phyloP scores from a whole-genome alignment of 768 basidiomycete genomes.

The Mycena floridula region DNA sequence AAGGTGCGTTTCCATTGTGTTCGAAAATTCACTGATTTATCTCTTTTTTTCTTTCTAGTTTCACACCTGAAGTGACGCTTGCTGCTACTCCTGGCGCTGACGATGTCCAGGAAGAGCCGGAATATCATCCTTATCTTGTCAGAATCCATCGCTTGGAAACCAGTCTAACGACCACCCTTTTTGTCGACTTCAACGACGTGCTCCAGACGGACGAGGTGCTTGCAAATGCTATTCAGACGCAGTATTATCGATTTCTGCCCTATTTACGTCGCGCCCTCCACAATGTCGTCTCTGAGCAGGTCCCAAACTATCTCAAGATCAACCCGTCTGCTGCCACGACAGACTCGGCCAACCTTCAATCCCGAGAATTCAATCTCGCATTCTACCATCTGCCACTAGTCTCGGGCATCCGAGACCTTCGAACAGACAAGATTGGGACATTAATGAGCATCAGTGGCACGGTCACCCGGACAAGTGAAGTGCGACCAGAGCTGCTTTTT shows the following conservation, averaged over 20 bases:
- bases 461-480: conserved; percentile 95
- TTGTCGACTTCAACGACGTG: conserved; percentile 91
- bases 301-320: conserved; percentile 92
- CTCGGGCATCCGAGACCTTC: conserved; percentile 88
- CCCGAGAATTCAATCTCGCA: conserved; percentile 91
- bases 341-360: conserved; percentile 82
- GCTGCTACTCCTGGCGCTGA: conserved; percentile 79
- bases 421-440: conserved; percentile 91
- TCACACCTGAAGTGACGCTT: conserved; percentile 73
- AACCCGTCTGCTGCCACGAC: conserved; percentile 86
- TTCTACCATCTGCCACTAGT: conserved; percentile 94
- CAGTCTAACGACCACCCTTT: conserved; percentile 91
- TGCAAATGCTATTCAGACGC: conserved; percentile 87
- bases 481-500: conserved; percentile 88
- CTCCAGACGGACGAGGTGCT: conserved; percentile 88
- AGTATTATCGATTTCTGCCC: conserved; percentile 96
- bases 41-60: conserved; percentile 41
- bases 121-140: too few species aligned
- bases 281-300: conserved; percentile 83
- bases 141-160: conserved; percentile 95
- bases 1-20: conserved; percentile 55
- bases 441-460: conserved; percentile 95
- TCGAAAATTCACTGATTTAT: too few species aligned
- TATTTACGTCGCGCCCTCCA: conserved; percentile 89
- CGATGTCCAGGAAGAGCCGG: conserved; percentile 48